phyloP scores from a whole-genome alignment of 2,329 filamentous ascomycete species.

The Colletotrichum horii region DNA sequence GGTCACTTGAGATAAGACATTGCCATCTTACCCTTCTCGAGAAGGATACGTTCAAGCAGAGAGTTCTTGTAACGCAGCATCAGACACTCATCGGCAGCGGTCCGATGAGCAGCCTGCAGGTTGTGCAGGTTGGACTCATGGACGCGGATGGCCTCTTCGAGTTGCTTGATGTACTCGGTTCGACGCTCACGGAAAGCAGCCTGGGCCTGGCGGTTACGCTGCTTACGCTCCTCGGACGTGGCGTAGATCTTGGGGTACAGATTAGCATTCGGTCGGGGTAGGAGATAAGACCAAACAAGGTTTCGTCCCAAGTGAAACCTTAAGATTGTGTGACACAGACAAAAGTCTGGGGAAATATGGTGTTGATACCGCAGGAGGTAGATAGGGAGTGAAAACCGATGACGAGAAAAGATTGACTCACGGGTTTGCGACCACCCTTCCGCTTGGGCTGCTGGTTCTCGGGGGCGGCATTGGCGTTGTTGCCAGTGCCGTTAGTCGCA shows the following conservation, averaged over 20 bases:
- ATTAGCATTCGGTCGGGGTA: conserved; percentile 21
- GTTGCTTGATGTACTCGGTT: conserved; percentile 98
- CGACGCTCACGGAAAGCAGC: conserved; percentile 95
- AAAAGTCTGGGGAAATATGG: conserved; percentile 4
- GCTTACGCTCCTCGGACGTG: conserved; percentile 97
- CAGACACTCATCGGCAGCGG: conserved; percentile 92
- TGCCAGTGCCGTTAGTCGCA: conserved; percentile 33
- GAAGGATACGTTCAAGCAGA: conserved; percentile 88
- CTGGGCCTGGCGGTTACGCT: conserved; percentile 95
- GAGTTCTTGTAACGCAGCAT: conserved; percentile 99
- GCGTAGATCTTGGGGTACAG: conserved; percentile 80
- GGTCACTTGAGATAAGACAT: neutral
- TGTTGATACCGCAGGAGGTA: conserved; percentile 1
- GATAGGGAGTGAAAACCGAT: neutral
- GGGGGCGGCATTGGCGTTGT: conserved; percentile 39
- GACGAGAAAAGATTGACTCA: conserved; percentile 61
- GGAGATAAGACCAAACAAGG: conserved; percentile 13
- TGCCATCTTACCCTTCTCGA: conserved; percentile 80
- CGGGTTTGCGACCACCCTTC: conserved; percentile 96
- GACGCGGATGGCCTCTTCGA: conserved; percentile 95
- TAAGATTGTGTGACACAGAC: conserved; percentile 11
- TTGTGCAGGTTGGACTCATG: conserved; percentile 94
- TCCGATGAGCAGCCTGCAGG: conserved; percentile 92
- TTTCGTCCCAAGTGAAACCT: conserved; percentile 6
- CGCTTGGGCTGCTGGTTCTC: conserved; percentile 80